These are phyloP conservation scores for Lycium ferocissimum DNA, from an alignment of 257 asterid genomes.

Conservation along the genomic window DNA sequence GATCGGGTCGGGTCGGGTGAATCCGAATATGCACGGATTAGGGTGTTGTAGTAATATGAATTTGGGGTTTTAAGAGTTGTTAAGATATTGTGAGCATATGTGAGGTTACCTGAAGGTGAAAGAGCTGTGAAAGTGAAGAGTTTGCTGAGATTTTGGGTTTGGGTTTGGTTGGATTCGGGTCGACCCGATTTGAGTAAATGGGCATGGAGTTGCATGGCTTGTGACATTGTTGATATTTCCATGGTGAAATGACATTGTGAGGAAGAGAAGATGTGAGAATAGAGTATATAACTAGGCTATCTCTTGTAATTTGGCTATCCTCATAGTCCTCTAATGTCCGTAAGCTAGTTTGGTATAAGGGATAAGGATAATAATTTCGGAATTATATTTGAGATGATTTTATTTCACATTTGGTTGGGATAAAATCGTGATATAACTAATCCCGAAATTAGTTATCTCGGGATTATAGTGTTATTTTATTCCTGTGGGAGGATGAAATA, in stretches of 20 bases:
- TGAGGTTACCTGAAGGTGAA: slow-evolving; percentile 40
- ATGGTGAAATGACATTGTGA: not conserved
- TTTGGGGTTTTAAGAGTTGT: slow-evolving; percentile 33
- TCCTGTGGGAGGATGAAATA: too few species aligned
- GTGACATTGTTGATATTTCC: slow-evolving; percentile 40
- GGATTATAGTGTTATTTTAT: too few species aligned
- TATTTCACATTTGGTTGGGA: too few species aligned
- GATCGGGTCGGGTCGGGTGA: slow-evolving; percentile 38
- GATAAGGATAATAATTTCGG: too few species aligned
- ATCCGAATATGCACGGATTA: slow-evolving; percentile 45
- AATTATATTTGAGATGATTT: too few species aligned
- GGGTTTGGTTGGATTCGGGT: not conserved
- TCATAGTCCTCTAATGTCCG: too few species aligned
- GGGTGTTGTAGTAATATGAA: slow-evolving; percentile 43
- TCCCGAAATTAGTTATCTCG: too few species aligned
- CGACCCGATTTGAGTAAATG: slow-evolving; percentile 34
- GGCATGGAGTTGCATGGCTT: slow-evolving; percentile 48
- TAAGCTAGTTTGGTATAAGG: too few species aligned
- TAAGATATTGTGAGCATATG: slow-evolving; percentile 40
- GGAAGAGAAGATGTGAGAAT: too few species aligned
- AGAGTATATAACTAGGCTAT: too few species aligned
- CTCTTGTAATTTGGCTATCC: too few species aligned
- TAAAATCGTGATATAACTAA: too few species aligned
- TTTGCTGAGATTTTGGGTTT: slow-evolving; percentile 30
- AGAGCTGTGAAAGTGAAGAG: slow-evolving; percentile 48